Percentiles rank a stretch among this genome's conserved stretches.
These are phyloP conservation scores for Aspergillus neotritici DNA, from an alignment of 2,329 filamentous ascomycete species.

Conservation along the genomic window DNA sequence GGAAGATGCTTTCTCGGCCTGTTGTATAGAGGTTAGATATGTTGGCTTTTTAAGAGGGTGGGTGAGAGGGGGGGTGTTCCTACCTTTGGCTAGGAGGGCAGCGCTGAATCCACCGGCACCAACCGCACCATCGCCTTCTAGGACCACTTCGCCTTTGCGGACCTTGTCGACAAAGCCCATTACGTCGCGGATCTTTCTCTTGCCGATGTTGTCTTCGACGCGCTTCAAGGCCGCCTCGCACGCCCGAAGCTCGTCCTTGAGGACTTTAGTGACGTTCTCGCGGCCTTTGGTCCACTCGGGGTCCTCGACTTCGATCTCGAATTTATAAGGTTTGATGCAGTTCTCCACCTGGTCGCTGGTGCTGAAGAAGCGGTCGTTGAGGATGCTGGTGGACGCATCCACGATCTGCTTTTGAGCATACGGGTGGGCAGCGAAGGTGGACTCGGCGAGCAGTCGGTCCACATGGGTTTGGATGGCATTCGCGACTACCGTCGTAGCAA, in stretches of 20 bases:
- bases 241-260: constrained; percentile 82
- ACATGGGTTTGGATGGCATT: constrained; percentile 80
- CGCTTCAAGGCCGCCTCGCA: constrained; percentile 72
- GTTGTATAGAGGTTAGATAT: constrained; percentile 7
- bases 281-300: constrained; percentile 80
- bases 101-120: constrained; percentile 93
- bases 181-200: constrained; percentile 81
- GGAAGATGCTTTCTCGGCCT: constrained; percentile 91
- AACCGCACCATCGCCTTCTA: constrained; percentile 76
- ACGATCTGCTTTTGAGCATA: constrained; percentile 90
- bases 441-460: constrained; percentile 69
- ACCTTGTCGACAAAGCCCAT: constrained; percentile 87
- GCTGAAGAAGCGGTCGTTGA: constrained; percentile 93
- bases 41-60: constrained; percentile 2
- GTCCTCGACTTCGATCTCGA: constrained; percentile 90
- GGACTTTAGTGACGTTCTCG: constrained; percentile 70
- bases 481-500: constrained; percentile 88
- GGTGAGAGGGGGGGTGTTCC: constrained; percentile 18
- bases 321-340: constrained; percentile 98
- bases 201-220: constrained; percentile 72
- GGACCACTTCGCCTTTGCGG: constrained; percentile 72
- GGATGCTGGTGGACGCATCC: constrained; percentile 80
- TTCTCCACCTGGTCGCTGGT: constrained; percentile 98
- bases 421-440: constrained; percentile 83
- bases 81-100: constrained; percentile 76